Base-by-base conservation (phyloP, 352 stramenopile genomes). In the Ophiocytium majus region DNA sequence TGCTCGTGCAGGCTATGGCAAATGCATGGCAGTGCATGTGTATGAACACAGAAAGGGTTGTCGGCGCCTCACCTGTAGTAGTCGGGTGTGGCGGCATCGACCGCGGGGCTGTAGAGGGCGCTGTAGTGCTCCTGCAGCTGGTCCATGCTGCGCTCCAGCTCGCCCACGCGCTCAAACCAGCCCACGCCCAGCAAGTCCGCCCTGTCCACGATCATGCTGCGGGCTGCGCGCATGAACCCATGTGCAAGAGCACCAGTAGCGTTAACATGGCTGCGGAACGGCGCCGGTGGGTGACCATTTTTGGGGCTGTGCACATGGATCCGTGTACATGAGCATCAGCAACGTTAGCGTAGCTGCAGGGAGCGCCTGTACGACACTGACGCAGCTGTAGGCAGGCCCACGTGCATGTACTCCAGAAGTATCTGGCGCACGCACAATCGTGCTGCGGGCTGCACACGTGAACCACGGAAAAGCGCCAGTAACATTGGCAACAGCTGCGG, bases 131-230 rank as follows among this genome's bases (percentile, higher is more conserved):
- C 80, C 75, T 85, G 75, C 23, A 88, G 50, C 32, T 63, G 31
- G 37, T 88, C 81, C 79, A 88, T 88, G 35, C 57, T 85, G 37
- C 81, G 79, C 79, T 76, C 37, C 64, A 88, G 81, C 10, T 37
- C 36, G 66, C 78, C 84, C 34, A 88, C 84, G 50, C 50, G 36
- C 31, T 86, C 80, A 32, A 5, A 14, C 84, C 84, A 88, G 79
- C 75, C 84, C 50, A 85, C 84, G 9, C 84, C 84, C n/a, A 88
- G 49, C 28, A 57, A 34, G 49, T 86, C 63, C 19, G 79, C 82
- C 9, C 79, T 37, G 23, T 74, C 34, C n/a, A 87, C 35, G 33
- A 87, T 66, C 57, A 19, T 66, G 57, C 19, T 87, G n/a, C n/a
- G n/a, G n/a, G n/a, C n/a, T n/a, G n/a, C n/a, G n/a, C n/a, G n/a